Base-by-base conservation (phyloP, 2,329 filamentous ascomycete species). In the Teratosphaeria destructans region DNA sequence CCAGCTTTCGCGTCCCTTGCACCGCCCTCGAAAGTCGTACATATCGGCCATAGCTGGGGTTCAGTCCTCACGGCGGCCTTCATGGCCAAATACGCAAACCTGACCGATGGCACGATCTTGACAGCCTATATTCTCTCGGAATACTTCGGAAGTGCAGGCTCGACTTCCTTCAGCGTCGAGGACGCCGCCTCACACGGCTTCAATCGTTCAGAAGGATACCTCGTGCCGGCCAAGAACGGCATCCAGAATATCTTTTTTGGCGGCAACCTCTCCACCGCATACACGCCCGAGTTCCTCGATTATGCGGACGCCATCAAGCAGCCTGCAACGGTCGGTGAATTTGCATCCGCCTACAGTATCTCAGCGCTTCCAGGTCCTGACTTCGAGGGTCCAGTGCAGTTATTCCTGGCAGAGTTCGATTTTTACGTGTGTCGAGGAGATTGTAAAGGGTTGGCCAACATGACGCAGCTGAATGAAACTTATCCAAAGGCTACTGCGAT, bases 21-120 rank as follows among this genome's bases (percentile, higher is more conserved):
- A 19, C 14, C 14, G 14, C 43, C 43, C 11, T 49, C 43, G 4
- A 16, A 56, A 64, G 72, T 82, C 19, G 74, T 83, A 5, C 83
- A 87, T 66, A 75, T 85, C 14, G 84, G 84, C 16, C 84, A 87
- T 73, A 83, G 80, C 0, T 86, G 83, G 63, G 84, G 84, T 32
- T 82, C 82, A 7, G 23, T 57, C n/a, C 49, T 64, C 27, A 64
- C 59, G 35, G 53, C 56, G 34, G 62, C 53, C 6, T 43, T 66
- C 19, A 35, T 62, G 14, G 57, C 59, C 11, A 52, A 52, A 11
- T 39, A 59, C 23, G 55, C 58, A 23, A 54, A 55, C 10, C 59
- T 64, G 3, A 63, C 58, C 12, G 62, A 64, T 39, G 63, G 57
- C 12, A 57, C 58, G 2, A 56, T 66, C 29, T 39, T 66, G 23